Evolutionary conservation across 169 alveolate species (phyloP).

Genomic region (Condylostoma magnum): DNA sequence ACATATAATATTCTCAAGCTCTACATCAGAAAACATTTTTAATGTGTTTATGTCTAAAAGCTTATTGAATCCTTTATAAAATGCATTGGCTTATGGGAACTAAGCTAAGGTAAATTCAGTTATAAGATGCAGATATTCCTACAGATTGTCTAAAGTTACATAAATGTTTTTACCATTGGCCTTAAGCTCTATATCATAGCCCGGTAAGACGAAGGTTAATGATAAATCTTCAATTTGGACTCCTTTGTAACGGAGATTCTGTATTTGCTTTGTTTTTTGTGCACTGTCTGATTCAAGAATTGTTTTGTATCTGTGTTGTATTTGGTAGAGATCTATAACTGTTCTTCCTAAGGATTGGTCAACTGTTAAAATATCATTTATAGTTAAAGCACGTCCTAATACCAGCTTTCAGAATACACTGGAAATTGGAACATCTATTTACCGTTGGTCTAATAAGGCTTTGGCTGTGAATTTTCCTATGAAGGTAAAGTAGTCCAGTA

Average conservation of each 20-base stretch:
- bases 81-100: conserved; percentile 41
- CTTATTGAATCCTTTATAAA: conserved; percentile 58
- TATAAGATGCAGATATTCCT: conserved; percentile 59
- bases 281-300: not conserved
- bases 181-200: conserved; percentile 58
- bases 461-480: conserved; percentile 64
- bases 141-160: conserved; percentile 50
- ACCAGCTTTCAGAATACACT: conserved; percentile 64
- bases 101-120: conserved; percentile 43
- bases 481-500: conserved; percentile 37
- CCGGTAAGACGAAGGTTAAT: conserved; percentile 64
- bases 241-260: conserved; percentile 11
- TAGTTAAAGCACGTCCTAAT: conserved; percentile 34
- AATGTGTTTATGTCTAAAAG: conserved; percentile 40
- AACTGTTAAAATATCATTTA: conserved; percentile 31
- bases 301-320: not conserved
- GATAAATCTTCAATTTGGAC: conserved; percentile 46
- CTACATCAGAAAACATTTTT: conserved; percentile 48
- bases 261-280: not conserved
- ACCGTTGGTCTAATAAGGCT: conserved; percentile 62
- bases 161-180: conserved; percentile 51
- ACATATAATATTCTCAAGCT: conserved; percentile 59
- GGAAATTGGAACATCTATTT: conserved; percentile 62
- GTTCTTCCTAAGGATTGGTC: conserved; percentile 47
- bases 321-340: conserved; percentile 34